Base-by-base conservation (phyloP, 2,329 filamentous ascomycete genomes). In the Blastomyces gilchristii region DNA sequence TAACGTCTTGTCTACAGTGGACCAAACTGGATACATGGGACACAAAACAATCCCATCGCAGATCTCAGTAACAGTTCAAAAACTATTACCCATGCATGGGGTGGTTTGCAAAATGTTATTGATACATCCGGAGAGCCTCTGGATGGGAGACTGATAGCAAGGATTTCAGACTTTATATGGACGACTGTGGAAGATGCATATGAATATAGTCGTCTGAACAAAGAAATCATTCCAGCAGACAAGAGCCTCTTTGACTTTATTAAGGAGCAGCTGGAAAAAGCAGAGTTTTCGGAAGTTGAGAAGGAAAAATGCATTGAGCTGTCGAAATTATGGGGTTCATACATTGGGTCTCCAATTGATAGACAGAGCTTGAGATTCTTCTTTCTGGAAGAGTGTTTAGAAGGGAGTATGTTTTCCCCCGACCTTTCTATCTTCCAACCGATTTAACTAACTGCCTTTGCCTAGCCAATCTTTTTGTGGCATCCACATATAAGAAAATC, bases 21-120 rank as follows among this genome's bases (percentile, higher is more conserved):
- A 2, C 82, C 85, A 0, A 87, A 86, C 66, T 87, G 84, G 84
- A 86, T 87, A 59, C 85, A 87, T 70, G 85, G 84, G 18, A 82
- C 82, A 1, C 75, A 82, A 2, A 74, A 81, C 50, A 87, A 86
- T 67, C 84, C 85, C 0, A 85, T 87, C 28, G 74, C 81, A 58
- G 74, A 80, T 16, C 76, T 87, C n/a, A 84, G 83, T 16, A 75
- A 78, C 64, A 71, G 78, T 63, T 84, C 83, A 1, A 72, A 76
- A 12, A 85, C 83, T 0, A 66, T 73, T 11, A 74, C 81, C 2
- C 77, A 82, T 69, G 78, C 77, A 54, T 82, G 81, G 72, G 80
- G 83, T 63, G 81, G 82, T n/a, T 72, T 75, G 8, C 78, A 80
- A 64, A 70, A 76, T 1, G 67, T 83, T 0, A 79, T 82, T 62